Evolutionary conservation across 2,329 filamentous ascomycete genomes (phyloP).

Genomic region (Aspergillus eucalypticola): DNA sequence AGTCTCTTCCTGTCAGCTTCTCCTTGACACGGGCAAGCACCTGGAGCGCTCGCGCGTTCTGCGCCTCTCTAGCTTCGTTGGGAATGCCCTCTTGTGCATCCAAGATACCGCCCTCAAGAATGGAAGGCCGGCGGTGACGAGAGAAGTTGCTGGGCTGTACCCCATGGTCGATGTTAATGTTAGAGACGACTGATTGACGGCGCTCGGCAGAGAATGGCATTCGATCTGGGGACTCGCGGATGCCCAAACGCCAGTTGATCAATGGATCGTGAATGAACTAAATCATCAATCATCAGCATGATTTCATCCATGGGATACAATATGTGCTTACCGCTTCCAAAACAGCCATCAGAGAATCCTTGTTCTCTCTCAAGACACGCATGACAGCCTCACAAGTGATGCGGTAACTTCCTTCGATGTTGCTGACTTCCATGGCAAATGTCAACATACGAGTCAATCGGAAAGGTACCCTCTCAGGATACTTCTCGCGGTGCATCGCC

Average conservation of each 20-base stretch:
- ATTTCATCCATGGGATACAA: not conserved
- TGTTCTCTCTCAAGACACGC: conserved; percentile 93
- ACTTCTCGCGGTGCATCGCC: conserved; percentile 99
- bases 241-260: conserved; percentile 86
- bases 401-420: conserved; percentile 97
- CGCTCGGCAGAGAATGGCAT: conserved; percentile 63
- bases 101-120: conserved; percentile 60
- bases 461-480: conserved; percentile 96
- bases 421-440: conserved; percentile 99
- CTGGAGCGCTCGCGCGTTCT: conserved; percentile 90
- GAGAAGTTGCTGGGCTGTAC: conserved; percentile 65
- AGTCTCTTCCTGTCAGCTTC: conserved; percentile 92
- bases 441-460: conserved; percentile 97
- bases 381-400: conserved; percentile 99
- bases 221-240: conserved; percentile 61
- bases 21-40: conserved; percentile 90
- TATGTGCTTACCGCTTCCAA: conserved; percentile 79
- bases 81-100: conserved; percentile 44
- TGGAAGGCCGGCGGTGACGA: conserved; percentile 66
- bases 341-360: conserved; percentile 97
- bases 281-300: conserved; percentile 23
- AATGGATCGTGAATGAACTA: conserved; percentile 99
- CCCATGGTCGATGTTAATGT: conserved; percentile 51
- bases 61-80: conserved; percentile 66
- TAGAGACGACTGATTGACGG: conserved; percentile 59